Conservation (phyloP, 805 yeast species). For the Tetrapisispora namnaoensis region DNA sequence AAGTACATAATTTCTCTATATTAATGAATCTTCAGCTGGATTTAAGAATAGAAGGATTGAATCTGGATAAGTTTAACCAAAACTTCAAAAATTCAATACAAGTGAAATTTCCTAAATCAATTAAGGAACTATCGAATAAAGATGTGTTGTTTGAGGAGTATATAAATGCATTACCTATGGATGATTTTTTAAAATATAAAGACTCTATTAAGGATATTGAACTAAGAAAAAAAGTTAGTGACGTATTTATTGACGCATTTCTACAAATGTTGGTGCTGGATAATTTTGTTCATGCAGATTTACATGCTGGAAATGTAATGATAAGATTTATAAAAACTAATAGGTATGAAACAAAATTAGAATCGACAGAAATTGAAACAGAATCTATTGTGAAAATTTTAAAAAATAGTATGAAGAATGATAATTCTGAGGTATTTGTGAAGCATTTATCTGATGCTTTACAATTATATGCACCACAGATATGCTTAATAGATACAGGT, state of each 20-base stretch:
- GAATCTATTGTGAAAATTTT: conserved; percentile 12
- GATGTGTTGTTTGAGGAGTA: conserved; percentile 78
- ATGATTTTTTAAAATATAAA: conserved; percentile 45
- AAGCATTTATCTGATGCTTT: conserved; percentile 41
- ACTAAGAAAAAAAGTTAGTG: conserved; percentile 61
- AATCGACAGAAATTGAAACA: conserved; percentile 21
- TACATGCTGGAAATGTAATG: conserved; percentile 94
- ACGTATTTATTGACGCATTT: conserved; percentile 82
- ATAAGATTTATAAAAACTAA: conserved; percentile 52
- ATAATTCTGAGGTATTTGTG: conserved; percentile 12
- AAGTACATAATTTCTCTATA: conserved; percentile 76
- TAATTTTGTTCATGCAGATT: conserved; percentile 91
- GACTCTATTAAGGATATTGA: conserved; percentile 20
- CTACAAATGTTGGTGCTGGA: conserved; percentile 86
- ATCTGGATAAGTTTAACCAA: conserved; percentile 58
- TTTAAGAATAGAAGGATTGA: conserved; percentile 79
- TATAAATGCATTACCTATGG: conserved; percentile 76
- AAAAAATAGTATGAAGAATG: conserved; percentile 9
- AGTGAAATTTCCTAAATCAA: conserved; percentile 64
- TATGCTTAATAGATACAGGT: conserved; percentile 90
- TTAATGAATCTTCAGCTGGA: conserved; percentile 88
- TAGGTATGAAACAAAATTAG: conserved; percentile 22
- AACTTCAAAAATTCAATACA: conserved; percentile 52
- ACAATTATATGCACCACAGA: conserved; percentile 66
- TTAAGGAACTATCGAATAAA: conserved; percentile 45